Evolutionary conservation across 441 rosid species (phyloP).

Genomic region (Euphorbia celastroides): DNA sequence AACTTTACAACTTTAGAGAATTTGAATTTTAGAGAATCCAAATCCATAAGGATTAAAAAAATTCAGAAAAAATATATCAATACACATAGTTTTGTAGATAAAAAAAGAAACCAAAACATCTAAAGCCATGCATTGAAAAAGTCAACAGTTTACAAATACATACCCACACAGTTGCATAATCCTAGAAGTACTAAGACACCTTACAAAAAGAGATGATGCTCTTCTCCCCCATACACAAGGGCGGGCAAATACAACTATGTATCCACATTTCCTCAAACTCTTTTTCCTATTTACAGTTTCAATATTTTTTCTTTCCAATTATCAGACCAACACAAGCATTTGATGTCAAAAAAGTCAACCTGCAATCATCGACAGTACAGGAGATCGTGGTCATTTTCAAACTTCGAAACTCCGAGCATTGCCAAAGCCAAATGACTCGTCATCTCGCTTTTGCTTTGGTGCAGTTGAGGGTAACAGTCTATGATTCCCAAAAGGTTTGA

Average conservation of each 20-base stretch:
- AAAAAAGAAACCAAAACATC: too few relatives aligned
- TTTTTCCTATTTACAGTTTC: conserved; percentile 31
- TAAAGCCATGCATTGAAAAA: too few relatives aligned
- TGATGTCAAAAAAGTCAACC: not conserved
- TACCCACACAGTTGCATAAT: not conserved
- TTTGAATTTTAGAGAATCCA: too few relatives aligned
- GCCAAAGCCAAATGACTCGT: conserved; percentile 82
- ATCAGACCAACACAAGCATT: not conserved
- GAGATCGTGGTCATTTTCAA: conserved; percentile 60
- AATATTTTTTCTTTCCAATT: conserved; percentile 16
- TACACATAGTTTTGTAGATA: too few relatives aligned
- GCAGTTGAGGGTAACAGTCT: conserved; percentile 59
- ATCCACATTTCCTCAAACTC: conserved; percentile 18
- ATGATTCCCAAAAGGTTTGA: conserved; percentile 49
- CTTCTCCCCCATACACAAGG: conserved; percentile 3
- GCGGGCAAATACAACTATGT: conserved; percentile 18
- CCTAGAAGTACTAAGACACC: not conserved
- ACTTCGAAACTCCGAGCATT: conserved; percentile 86
- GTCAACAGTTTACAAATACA: not conserved
- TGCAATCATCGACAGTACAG: conserved; percentile 43
- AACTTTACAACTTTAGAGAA: too few relatives aligned
- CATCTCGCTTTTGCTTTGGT: conserved; percentile 73
- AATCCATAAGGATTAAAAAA: too few relatives aligned
- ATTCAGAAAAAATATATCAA: too few relatives aligned
- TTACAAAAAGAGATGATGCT: not conserved